phyloP scores from a whole-genome alignment of 2,329 filamentous ascomycete genomes.

The Juglanconis juglandina region DNA sequence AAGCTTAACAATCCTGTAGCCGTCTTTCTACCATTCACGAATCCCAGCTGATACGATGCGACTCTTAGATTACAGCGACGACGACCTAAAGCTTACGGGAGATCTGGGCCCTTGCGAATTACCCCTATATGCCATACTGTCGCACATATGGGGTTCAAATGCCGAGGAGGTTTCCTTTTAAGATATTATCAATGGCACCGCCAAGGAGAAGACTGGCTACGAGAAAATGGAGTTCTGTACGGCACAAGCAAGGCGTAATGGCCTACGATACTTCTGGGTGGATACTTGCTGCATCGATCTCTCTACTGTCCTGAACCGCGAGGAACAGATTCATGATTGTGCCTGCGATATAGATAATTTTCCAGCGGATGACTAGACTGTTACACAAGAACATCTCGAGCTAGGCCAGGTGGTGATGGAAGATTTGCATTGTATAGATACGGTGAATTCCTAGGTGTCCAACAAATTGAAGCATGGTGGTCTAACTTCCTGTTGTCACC shows the following conservation, averaged over 20 bases:
- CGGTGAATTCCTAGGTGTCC: too few relatives aligned
- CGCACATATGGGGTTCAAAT: conserved; percentile 25
- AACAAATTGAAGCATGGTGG: too few relatives aligned
- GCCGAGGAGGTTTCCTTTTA: conserved; percentile 16
- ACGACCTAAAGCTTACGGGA: background rate
- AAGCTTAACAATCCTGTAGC: too few relatives aligned
- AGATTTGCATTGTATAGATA: too few relatives aligned
- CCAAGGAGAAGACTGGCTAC: conserved; percentile 1
- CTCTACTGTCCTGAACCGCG: too few relatives aligned
- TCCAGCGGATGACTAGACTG: too few relatives aligned
- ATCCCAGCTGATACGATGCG: conserved; percentile 2
- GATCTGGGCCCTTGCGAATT: background rate
- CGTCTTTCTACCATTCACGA: too few relatives aligned
- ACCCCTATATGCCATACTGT: conserved; percentile 22
- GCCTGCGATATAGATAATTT: too few relatives aligned
- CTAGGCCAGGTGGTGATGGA: too few relatives aligned
- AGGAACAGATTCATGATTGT: too few relatives aligned
- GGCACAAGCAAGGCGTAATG: background rate
- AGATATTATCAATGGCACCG: conserved; percentile 12
- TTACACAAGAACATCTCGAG: too few relatives aligned
- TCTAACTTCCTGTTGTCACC: too few relatives aligned
- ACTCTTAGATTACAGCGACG: conserved; percentile 2
- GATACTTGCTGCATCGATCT: conserved; percentile 10
- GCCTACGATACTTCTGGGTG: conserved; percentile 7
- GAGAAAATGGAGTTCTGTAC: conserved; percentile 6